Percentiles rank a stretch among this genome's conserved stretches.
These are phyloP conservation scores for Penicillium goetzii DNA, from an alignment of 495 filamentous ascomycete species.

Conservation along the genomic window DNA sequence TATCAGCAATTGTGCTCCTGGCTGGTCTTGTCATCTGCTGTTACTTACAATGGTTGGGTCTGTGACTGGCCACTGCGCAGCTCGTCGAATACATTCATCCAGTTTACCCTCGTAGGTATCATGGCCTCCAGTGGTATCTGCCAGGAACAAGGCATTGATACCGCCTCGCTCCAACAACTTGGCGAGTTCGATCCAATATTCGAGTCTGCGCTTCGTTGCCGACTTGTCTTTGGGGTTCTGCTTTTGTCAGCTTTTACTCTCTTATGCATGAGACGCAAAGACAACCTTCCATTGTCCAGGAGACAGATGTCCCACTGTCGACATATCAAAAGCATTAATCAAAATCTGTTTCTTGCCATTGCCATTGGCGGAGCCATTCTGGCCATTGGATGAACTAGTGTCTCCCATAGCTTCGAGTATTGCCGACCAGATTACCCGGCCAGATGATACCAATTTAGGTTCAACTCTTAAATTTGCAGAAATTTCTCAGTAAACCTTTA, in stretches of 20 bases:
- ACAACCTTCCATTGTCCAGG: conserved; percentile 65
- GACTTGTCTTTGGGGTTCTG: conserved; percentile 61
- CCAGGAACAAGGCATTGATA: conserved; percentile 64
- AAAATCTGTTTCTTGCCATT: conserved; percentile 61
- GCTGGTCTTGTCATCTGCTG: neutral
- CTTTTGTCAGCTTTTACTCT: conserved; percentile 2
- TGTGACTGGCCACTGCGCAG: conserved; percentile 62
- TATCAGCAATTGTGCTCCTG: conserved; percentile 16
- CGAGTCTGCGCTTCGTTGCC: conserved; percentile 56
- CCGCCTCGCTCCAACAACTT: conserved; percentile 61
- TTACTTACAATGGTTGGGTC: conserved; percentile 57
- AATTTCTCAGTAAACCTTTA: neutral
- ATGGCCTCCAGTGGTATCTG: conserved; percentile 62
- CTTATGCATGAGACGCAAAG: neutral
- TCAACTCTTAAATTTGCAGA: neutral
- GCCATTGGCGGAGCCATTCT: conserved; percentile 14
- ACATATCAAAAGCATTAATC: conserved; percentile 68
- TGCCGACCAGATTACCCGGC: neutral
- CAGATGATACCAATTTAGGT: neutral
- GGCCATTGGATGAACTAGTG: conserved; percentile 1
- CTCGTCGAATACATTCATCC: conserved; percentile 53
- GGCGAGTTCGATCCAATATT: conserved; percentile 64
- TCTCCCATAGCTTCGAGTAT: conserved; percentile 26
- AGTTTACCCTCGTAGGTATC: conserved; percentile 61
- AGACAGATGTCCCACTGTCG: conserved; percentile 63